phyloP scores from a whole-genome alignment of 2,329 filamentous ascomycete species.

The Botrytis byssoidea region DNA sequence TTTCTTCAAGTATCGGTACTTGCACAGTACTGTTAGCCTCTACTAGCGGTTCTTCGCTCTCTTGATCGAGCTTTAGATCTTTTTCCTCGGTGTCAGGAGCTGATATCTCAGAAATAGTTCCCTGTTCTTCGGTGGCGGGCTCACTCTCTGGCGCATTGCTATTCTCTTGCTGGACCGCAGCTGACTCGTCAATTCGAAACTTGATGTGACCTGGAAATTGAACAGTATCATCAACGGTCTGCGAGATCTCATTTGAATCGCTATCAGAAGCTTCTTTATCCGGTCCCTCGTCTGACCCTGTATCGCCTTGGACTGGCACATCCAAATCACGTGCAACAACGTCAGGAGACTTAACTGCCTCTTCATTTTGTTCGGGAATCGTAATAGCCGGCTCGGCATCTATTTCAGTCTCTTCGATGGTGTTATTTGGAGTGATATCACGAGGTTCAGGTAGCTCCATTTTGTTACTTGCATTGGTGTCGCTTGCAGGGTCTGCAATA shows the following conservation, averaged over 20 bases:
- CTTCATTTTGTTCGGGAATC: not conserved
- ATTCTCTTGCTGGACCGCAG: not conserved
- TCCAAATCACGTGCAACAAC: not conserved
- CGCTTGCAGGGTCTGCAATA: not conserved
- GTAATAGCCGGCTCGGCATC: not conserved
- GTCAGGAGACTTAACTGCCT: not conserved
- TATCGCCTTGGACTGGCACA: not conserved
- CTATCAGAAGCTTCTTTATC: not conserved
- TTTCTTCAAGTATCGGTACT: not conserved
- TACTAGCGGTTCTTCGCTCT: not conserved
- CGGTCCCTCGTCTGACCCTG: too few species aligned
- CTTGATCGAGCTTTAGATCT: not conserved
- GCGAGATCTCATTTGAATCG: not conserved
- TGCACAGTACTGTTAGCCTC: not conserved
- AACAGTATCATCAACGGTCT: not conserved
- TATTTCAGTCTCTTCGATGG: not conserved
- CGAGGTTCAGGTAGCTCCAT: not conserved
- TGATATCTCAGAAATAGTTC: not conserved
- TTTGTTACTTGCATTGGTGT: not conserved
- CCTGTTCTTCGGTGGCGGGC: not conserved
- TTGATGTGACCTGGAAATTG: constrained; percentile 5
- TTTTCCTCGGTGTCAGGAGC: not conserved
- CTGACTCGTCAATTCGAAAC: not conserved
- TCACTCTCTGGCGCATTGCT: not conserved
- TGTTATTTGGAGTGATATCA: not conserved